Evolutionary conservation across 495 filamentous ascomycete species (phyloP), one percentile per base, ranked within the genome.

Genomic region (Penicillium crystallinum): DNA sequence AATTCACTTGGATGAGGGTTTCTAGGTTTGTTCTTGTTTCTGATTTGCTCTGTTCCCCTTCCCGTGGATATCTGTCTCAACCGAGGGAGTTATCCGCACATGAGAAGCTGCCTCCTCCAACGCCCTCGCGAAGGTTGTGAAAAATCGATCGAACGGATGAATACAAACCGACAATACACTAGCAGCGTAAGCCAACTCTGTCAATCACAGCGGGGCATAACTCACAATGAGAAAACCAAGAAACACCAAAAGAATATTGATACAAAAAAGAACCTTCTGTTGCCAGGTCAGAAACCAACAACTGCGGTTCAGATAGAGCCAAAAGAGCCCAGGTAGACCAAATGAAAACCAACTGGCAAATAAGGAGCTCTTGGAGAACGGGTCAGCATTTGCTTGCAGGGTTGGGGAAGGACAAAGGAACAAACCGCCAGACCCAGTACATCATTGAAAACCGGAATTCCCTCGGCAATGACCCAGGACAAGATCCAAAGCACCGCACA

Each of bases 391-490:
- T 3, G 15, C 12, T 46, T 31, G 11, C 18, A 3, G 2, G 18
- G 22, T 19, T 15, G 7, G 25, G 5, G 11, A 4, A 5, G 14
- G 46, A 19, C n/a, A n/a, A n/a, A 9, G 14, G 41, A 25, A 56
- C 62, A 23, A 52, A 63, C 62, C 37, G 73, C 68, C 43, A 77
- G 51, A 10, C 67, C 69, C 23, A 88, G 62, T 36, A 87, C 60
- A 43, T 81, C 76, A 51, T 78, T 80, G 69, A 87, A 88, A 58
- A 83, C 76, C 1, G 85, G 85, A 18, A 88, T 81, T 7, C 76
- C 76, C 57, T 83, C 79, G 8, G 83, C 82, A 57, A 88, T 80
- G 36, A 86, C 57, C 77, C 79, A 88, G 3, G 82, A 81, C 11
- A 83, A 42, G 18, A 82, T 38, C 60, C 82, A 86, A 39, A 87